A percentile compares a stretch with the other conserved stretches of the same genome.
Conservation (phyloP, 345 rosid genomes). For the Trapa incisa region DNA sequence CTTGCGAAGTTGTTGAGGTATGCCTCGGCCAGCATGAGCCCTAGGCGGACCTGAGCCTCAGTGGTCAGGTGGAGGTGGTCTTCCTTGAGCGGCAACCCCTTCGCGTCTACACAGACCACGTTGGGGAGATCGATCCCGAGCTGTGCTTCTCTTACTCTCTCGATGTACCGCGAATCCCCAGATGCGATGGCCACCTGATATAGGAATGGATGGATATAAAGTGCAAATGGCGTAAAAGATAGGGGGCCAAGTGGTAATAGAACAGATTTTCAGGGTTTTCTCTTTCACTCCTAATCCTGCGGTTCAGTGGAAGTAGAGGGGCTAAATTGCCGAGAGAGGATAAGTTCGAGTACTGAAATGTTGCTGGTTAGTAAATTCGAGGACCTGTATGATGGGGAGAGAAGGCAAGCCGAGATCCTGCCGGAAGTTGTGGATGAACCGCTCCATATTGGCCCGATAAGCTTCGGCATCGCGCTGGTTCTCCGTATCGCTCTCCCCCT, state of each 20-base stretch:
- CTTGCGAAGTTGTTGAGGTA: slow-evolving; percentile 29
- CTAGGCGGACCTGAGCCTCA: slow-evolving; percentile 52
- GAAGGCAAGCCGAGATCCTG: slow-evolving; percentile 54
- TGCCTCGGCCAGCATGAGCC: slow-evolving; percentile 58
- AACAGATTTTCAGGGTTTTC: too few species aligned
- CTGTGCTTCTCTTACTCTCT: slow-evolving; percentile 69
- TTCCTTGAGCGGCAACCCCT: slow-evolving; percentile 50
- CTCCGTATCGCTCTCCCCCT: slow-evolving; percentile 80
- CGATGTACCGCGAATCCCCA: slow-evolving; percentile 47
- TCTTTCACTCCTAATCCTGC: too few species aligned
- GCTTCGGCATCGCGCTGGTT: slow-evolving; percentile 42
- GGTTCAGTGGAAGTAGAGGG: too few species aligned
- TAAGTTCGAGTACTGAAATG: background rate
- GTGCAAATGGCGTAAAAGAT: too few species aligned
- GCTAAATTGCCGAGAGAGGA: background rate
- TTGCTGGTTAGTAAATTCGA: background rate
- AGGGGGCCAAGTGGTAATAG: too few species aligned
- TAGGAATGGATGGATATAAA: too few species aligned
- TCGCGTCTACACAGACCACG: slow-evolving; percentile 64
- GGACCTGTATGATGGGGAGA: slow-evolving; percentile 72
- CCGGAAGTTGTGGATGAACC: slow-evolving; percentile 38
- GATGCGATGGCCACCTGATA: slow-evolving; percentile 65
- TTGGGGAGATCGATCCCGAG: slow-evolving; percentile 37
- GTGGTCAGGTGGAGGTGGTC: slow-evolving; percentile 78
- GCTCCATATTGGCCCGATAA: slow-evolving; percentile 49